Base-by-base conservation (phyloP, 495 filamentous ascomycete species). In the Penicillium dipodomyicola region DNA sequence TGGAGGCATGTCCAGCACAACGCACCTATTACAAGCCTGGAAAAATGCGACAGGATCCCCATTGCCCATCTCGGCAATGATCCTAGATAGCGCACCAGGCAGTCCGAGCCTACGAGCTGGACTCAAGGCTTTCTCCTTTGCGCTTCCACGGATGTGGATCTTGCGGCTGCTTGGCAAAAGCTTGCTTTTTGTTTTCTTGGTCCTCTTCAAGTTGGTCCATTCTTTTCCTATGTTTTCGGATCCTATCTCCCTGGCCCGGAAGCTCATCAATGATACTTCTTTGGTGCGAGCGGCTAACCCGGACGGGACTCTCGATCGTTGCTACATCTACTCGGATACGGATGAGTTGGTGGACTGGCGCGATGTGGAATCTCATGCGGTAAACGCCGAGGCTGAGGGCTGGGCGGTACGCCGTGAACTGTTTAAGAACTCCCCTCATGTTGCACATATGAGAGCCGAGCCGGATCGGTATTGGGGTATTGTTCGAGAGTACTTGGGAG, bases 311-410 rank as follows among this genome's bases (percentile, higher is more conserved):
- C 56, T 54, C 23, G 60, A 55, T 19, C 66, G 67, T 27, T 77
- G 72, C 53, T 80, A 80, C 57, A 71, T 80, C 9, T 80, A 80
- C 33, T 77, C 75, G 5, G 68, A 78, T 44, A 39, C 56, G 4
- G 78, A 80, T 67, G 70, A 73, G 5, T 62, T 80, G 54, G 67
- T 78, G 6, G 54, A 68, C 27, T 69, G 55, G 47, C 57, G 52
- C 29, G 70, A 77, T 54, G 70, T 78, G 14, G 78, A 80, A 62
- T 62, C 48, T 11, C 77, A 80, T 67, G 76, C 77, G 0, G 56
- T 55, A 20, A 62, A 72, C 17, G 69, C 76, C 14, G 71, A 74
- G 58, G 43, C 62, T 10, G 62, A 52, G 56, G 72, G 74, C 0
- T 74, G 70, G 54, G 44, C 61, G 14, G 75, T 79, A 17, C 58